Base-by-base conservation (phyloP, 2,329 filamentous ascomycete genomes). In the Sporothrix brasiliensis region DNA sequence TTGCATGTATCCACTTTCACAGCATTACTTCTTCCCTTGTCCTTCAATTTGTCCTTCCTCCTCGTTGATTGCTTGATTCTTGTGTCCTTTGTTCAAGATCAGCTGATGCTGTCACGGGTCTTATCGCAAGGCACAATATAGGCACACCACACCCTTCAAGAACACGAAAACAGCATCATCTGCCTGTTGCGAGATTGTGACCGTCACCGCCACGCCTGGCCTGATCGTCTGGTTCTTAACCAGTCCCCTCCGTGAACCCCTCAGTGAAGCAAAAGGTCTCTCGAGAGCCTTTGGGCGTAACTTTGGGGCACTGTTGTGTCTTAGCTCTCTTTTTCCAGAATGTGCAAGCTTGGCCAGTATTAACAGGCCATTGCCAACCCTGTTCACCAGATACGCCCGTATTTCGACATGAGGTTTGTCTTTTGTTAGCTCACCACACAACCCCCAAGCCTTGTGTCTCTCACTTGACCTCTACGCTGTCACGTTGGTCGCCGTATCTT, bases 101-200 rank as follows among this genome's bases (percentile, higher is more conserved):
- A 50, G 66, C 66, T 21, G 66, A 7, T 13, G 50, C 41, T 58
- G 67, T 68, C 41, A 68, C 67, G 54, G 41, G 53, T 34, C 66
- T 56, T 39, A 27, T 19, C 56, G 27, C 34, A 53, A 63, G 58
- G 39, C 58, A 47, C 39, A 63, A 16, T 16, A 47, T 19, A 66
- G 61, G 16, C 61, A 66, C 61, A 67, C 47, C 47, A 19, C 34
- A 52, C 21, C 34, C 41, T 65, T 7, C 30, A 49, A 13, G 24
- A 34, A 39, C 66, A 47, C 50, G 24, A n/a, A 19, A 44, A 47
- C 66, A 56, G 50, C 54, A 56, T 56, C 65, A 56, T 67, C 19
- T 56, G 49, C 50, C n/a, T 30, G 50, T 19, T 41, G 49, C n/a
- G 9, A 67, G 39, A 30, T 49, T 34, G 53, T 54, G 52, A 58